Conservation (phyloP, 148 eudicot genomes). For the Chenopodium quinoa region DNA sequence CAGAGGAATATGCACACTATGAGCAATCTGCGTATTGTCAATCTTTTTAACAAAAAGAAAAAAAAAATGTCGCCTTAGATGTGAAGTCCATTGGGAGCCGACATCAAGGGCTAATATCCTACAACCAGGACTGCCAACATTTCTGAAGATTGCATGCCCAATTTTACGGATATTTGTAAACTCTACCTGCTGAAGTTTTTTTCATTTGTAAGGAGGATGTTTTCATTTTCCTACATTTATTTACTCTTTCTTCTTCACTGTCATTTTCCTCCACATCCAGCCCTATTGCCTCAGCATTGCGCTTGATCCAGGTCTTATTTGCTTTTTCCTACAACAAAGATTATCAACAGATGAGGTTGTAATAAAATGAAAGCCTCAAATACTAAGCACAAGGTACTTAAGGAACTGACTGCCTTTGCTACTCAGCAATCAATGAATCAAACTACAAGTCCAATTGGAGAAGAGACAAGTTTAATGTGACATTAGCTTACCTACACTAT, state of each 20-base stretch:
- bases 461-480: neutral
- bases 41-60: neutral
- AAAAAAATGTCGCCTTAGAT: neutral
- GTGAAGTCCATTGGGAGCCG: neutral
- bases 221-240: constrained; percentile 57
- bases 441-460: neutral
- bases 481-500: neutral
- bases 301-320: constrained; percentile 61
- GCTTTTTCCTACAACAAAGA: constrained; percentile 58
- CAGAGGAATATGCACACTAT: neutral
- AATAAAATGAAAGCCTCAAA: neutral
- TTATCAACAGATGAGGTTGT: neutral
- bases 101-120: neutral
- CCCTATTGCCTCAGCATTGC: constrained; percentile 70
- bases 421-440: neutral
- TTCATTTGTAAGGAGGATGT: constrained; percentile 47
- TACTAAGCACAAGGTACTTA: neutral
- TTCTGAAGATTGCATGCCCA: neutral
- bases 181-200: constrained; percentile 71
- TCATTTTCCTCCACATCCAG: constrained; percentile 67
- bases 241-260: constrained; percentile 88
- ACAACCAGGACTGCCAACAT: neutral
- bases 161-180: constrained; percentile 4
- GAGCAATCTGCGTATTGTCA: neutral
- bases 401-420: neutral